Base-by-base conservation (phyloP, 805 yeast genomes). In the Yarrowia sp. region DNA sequence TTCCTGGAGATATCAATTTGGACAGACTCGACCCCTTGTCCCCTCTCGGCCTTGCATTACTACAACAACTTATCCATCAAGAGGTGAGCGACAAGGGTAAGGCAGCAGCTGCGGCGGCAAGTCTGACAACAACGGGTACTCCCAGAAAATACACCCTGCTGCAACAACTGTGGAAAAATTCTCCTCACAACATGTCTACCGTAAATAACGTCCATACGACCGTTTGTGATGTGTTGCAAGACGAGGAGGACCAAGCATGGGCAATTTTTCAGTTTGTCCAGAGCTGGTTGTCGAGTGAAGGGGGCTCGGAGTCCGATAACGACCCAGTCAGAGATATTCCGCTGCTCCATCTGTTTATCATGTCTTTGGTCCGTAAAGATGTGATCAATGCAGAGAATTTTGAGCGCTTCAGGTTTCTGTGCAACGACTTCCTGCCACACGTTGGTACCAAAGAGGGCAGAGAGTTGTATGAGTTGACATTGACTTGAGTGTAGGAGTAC, bases 181-280 rank as follows among this genome's bases (percentile, higher is more conserved):
- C 38, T 11, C 61, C 45, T 39, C 61, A 42, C 13, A 55, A 41
- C 13, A 13, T 55, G 31, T 39, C 38, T 2, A 55, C 61, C 3
- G 61, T 55, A 11, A 55, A 55, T 9, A 39, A 28, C 11, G 61
- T 55, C 13, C 61, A 55, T 28, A 39, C 33, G 28, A 55, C 47
- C n/a, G 22, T 55, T 8, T 55, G 61, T 13, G 64, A 43, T 10
- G 50, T 42, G 32, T 13, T 58, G 18, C 64, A 35, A 11, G 64
- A 58, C 8, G 51, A 58, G n/a, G 64, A 58, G 18, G 51, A 43
- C 22, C 64, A 58, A 35, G 64, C 28, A 18, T 44, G 43, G 51
- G 41, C 35, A 10, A 43, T 58, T 10, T 58, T 43, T n/a, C 43
- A 43, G 15, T 58, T 58, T 18, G 51, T 58, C 1, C 51, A 58